Conservation (phyloP, 345 rosid genomes). For the Acer yangbiense region DNA sequence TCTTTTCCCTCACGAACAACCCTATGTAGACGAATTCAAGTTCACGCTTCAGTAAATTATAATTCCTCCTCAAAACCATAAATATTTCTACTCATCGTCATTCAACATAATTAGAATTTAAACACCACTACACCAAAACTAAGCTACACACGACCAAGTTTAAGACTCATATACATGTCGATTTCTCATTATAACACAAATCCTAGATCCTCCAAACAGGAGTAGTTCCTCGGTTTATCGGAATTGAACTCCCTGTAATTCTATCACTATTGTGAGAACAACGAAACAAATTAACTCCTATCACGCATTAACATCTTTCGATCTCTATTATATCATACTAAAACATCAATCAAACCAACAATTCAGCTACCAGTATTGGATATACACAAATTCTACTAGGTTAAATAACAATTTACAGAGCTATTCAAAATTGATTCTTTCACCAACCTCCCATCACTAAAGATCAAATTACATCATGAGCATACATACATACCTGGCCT, state of each 20-base stretch:
- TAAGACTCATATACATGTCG: not conserved
- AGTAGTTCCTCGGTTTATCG: not conserved
- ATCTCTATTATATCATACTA: not conserved
- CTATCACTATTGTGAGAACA: not conserved
- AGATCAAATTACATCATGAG: not conserved
- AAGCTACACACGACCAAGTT: not conserved
- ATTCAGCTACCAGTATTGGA: not conserved
- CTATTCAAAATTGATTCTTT: not conserved
- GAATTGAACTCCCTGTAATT: not conserved
- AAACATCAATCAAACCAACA: not conserved
- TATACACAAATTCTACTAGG: not conserved
- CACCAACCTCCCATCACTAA: not conserved
- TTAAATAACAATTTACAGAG: not conserved
- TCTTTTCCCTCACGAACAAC: constrained; percentile 74
- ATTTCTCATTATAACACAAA: too few relatives aligned
- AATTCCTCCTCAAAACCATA: not conserved
- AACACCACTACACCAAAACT: not conserved
- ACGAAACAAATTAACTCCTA: not conserved
- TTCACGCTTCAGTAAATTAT: not conserved
- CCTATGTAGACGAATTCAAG: constrained; percentile 28
- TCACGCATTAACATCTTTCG: not conserved
- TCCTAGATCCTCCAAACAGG: not conserved
- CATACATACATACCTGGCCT: constrained; percentile 43
- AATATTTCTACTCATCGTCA: not conserved
- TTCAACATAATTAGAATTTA: not conserved